Base-by-base conservation (phyloP, 208 protist species). In the Porcisia hertigi region DNA sequence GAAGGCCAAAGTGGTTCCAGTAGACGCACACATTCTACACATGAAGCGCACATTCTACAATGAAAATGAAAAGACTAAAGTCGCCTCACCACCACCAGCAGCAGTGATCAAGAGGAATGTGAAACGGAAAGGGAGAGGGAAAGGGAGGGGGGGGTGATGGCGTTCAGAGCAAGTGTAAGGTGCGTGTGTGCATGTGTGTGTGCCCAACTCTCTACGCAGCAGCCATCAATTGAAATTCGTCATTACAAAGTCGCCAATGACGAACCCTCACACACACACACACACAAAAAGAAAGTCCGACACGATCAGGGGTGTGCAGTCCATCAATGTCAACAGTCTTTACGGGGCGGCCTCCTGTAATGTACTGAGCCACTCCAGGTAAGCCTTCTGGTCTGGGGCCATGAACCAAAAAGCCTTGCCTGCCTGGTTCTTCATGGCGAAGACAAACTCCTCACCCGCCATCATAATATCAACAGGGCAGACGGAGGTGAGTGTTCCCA, bases 351-450 rank as follows among this genome's bases (percentile, higher is more conserved):
- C 92, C 34, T 82, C 84, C 78, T 94, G 86, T 30, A 96, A 76
- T 20, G 85, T 86, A 20, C 62, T 79, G 23, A 94, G 74, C 92
- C 92, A 96, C 74, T 88, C 64, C 39, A 92, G 80, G 66, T 87
- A 93, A 6, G 85, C 77, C 34, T 62, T 62, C 69, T 84, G 80
- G 63, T 76, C 79, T 3, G 73, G 43, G 20, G 84, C 90, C 73
- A 86, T 91, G 69, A 96, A 94, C 92, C 92, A 96, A 66, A 91
- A 96, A 0, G 86, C 92, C 77, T 93, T 94, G 3, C 90, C 90
- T 0, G 86, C 91, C 63, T 94, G 88, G 64, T 94, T 94, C 85
- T 94, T 94, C 80, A 96, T 87, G 23, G 92, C 92, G 67, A 96
- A 94, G 52, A 96, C 90, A 52, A 87, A 96, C 69, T 87, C 76